Percentiles rank a stretch among this genome's conserved stretches.
phyloP scores from a whole-genome alignment of 2,329 filamentous ascomycete species.

The Orbilia javanica region DNA sequence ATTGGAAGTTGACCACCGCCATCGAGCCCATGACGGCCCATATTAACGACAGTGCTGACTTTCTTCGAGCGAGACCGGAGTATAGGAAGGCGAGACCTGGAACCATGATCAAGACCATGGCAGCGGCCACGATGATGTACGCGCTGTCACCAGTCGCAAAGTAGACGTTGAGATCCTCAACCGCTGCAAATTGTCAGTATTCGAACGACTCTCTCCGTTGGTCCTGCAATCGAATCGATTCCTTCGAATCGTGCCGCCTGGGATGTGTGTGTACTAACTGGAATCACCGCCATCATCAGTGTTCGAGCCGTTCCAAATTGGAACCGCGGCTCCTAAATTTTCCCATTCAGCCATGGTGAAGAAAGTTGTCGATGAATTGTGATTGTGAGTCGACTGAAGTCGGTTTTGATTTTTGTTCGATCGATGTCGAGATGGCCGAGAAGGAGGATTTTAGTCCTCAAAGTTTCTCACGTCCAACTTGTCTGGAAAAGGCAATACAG shows the following conservation, averaged over 20 bases:
- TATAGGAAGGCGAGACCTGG: constrained; percentile 98
- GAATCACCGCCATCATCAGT: constrained; percentile 49
- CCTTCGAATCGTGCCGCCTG: background rate
- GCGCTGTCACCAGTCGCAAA: constrained; percentile 91
- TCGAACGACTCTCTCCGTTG: background rate
- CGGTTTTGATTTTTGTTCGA: background rate
- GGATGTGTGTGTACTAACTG: constrained; percentile 21
- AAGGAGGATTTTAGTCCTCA: constrained; percentile 41
- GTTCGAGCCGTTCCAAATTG: constrained; percentile 47
- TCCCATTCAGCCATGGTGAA: constrained; percentile 51
- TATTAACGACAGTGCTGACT: constrained; percentile 95
- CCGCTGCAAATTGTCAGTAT: constrained; percentile 69
- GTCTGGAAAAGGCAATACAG: constrained; percentile 14
- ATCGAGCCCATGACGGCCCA: constrained; percentile 97
- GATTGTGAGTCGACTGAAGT: background rate
- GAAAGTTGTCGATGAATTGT: background rate
- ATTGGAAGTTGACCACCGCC: constrained; percentile 93
- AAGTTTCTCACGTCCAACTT: constrained; percentile 46
- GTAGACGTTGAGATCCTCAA: constrained; percentile 92
- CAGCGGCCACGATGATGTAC: constrained; percentile 88
- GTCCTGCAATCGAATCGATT: background rate
- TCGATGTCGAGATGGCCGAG: constrained; percentile 32
- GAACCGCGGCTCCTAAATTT: constrained; percentile 52
- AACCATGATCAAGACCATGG: constrained; percentile 96
- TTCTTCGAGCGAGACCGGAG: constrained; percentile 95